phyloP scores from a whole-genome alignment of 176 grass and related monocot genomes.

The Hsuehochloa calcarea region DNA sequence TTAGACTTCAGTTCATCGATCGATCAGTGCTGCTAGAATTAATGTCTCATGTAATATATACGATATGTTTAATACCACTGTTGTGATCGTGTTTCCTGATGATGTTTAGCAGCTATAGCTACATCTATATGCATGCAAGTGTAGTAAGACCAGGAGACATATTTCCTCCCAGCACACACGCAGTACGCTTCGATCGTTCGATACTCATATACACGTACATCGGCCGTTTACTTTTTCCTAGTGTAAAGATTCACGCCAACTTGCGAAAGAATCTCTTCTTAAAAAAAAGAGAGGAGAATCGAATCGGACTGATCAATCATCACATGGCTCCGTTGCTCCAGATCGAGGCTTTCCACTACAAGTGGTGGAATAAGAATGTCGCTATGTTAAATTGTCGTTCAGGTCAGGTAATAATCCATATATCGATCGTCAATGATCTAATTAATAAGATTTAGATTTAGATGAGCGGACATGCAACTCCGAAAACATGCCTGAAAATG shows the following conservation, averaged over 20 bases:
- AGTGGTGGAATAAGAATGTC: neutral
- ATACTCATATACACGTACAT: neutral
- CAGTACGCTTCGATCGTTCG: neutral
- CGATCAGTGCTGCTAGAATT: neutral
- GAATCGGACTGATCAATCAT: conserved; percentile 14
- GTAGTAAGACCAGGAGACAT: neutral
- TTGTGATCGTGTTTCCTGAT: neutral
- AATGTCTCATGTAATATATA: neutral
- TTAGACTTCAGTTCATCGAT: neutral
- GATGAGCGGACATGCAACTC: neutral
- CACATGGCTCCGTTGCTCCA: neutral
- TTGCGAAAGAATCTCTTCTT: neutral
- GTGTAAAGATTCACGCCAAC: conserved; percentile 15
- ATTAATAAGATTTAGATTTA: neutral
- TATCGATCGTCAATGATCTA: neutral
- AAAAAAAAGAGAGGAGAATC: neutral
- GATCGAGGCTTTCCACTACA: conserved; percentile 24
- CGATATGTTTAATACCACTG: neutral
- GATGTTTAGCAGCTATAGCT: neutral
- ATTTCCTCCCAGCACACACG: neutral
- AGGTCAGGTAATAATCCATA: neutral
- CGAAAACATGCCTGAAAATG: neutral
- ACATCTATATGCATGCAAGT: neutral
- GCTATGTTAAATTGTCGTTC: neutral
- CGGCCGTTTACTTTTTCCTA: neutral